Percentiles rank a stretch among this genome's conserved stretches.
phyloP scores from a whole-genome alignment of 2,329 filamentous ascomycete genomes.

The Monosporascus sp. region DNA sequence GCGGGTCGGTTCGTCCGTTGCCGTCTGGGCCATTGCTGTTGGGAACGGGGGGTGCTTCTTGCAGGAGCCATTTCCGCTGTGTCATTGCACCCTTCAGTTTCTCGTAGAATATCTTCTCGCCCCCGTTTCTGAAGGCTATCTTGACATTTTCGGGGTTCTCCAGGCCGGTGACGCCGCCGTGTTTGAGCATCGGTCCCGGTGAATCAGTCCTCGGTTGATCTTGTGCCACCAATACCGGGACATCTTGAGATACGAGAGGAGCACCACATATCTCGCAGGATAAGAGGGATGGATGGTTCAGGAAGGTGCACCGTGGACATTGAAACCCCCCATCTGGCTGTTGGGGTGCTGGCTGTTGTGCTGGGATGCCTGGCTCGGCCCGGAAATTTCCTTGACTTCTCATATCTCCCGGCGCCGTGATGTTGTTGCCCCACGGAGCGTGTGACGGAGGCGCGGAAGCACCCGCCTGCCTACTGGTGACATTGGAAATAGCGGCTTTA shows the following conservation, averaged over 20 bases:
- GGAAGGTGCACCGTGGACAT: slow-evolving; percentile 88
- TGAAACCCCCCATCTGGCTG: slow-evolving; percentile 38
- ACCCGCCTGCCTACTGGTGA: slow-evolving; percentile 43
- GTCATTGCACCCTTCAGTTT: slow-evolving; percentile 81
- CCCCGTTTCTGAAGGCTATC: slow-evolving; percentile 83
- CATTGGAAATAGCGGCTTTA: slow-evolving; percentile 79
- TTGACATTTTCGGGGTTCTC: slow-evolving; percentile 75
- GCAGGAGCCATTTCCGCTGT: slow-evolving; percentile 92
- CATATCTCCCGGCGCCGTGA: background rate
- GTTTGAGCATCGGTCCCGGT: slow-evolving; percentile 63
- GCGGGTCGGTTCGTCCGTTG: slow-evolving; percentile 29
- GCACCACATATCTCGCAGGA: slow-evolving; percentile 90
- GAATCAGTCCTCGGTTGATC: slow-evolving; percentile 60
- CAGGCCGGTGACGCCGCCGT: slow-evolving; percentile 29
- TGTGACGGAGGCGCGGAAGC: slow-evolving; percentile 8
- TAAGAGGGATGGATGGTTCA: slow-evolving; percentile 81
- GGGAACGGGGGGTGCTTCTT: slow-evolving; percentile 83
- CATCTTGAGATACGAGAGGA: slow-evolving; percentile 55
- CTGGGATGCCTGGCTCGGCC: background rate
- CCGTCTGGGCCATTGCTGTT: slow-evolving; percentile 42
- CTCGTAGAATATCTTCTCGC: slow-evolving; percentile 86
- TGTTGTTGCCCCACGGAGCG: background rate
- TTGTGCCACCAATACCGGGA: slow-evolving; percentile 33
- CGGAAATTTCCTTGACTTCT: background rate
- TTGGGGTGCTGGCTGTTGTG: background rate